phyloP scores from a whole-genome alignment of 2,329 filamentous ascomycete species.

The Alternaria conjuncta region DNA sequence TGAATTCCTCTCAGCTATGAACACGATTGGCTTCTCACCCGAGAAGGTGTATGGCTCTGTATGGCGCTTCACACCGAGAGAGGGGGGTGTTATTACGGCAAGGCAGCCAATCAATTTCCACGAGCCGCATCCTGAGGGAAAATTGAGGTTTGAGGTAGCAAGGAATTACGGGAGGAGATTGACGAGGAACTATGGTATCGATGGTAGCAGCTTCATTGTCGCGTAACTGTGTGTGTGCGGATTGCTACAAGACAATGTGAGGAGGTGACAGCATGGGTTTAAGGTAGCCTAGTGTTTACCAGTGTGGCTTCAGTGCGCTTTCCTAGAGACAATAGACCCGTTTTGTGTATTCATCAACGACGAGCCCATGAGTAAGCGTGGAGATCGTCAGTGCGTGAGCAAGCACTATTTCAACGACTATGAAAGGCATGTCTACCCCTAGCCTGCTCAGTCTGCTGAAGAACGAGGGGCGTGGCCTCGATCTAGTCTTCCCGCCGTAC shows the following conservation, averaged over 20 bases:
- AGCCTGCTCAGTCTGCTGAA: background rate
- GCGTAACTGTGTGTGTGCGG: background rate
- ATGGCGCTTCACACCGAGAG: background rate
- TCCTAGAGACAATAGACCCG: too few relatives aligned
- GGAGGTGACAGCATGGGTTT: too few relatives aligned
- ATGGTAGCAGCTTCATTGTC: background rate
- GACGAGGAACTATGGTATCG: background rate
- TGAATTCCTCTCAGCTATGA: background rate
- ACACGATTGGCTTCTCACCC: background rate
- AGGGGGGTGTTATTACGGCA: background rate
- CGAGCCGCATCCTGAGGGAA: background rate
- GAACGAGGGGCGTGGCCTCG: accelerated
- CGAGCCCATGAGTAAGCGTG: background rate
- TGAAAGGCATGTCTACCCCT: background rate
- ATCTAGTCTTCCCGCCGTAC: background rate
- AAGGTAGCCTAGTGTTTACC: too few relatives aligned
- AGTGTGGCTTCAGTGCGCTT: too few relatives aligned
- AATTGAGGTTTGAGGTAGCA: background rate
- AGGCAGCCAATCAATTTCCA: background rate
- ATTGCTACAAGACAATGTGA: background rate
- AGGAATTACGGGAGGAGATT: background rate
- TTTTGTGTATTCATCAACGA: background rate
- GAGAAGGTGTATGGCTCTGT: background rate
- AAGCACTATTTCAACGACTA: background rate
- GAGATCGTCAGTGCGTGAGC: background rate